Conservation (phyloP, 495 filamentous ascomycete species). For the Annulohypoxylon bovei region DNA sequence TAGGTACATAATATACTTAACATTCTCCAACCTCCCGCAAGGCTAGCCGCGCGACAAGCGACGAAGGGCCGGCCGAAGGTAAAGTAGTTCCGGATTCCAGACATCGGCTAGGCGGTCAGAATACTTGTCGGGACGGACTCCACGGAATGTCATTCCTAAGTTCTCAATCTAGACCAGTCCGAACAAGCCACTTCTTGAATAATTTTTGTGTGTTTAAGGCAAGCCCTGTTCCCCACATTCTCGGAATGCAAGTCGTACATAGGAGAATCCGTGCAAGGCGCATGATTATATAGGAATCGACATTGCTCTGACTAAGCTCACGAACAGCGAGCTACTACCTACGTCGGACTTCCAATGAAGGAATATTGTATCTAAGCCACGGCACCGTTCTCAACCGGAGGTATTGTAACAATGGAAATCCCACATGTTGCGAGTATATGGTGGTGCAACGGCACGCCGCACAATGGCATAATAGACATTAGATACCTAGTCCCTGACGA, state of each 20-base stretch:
- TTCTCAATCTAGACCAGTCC: constrained; percentile 9
- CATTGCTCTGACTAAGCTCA: constrained; percentile 17
- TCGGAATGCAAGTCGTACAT: background rate
- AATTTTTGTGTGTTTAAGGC: background rate
- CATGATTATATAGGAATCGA: background rate
- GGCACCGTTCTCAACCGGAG: background rate
- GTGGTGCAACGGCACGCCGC: constrained; percentile 6
- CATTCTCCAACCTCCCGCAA: constrained; percentile 5
- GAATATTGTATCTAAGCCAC: background rate
- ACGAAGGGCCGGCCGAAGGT: constrained; percentile 13
- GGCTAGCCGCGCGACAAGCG: constrained; percentile 6
- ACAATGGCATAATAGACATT: background rate
- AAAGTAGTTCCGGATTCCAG: constrained; percentile 30
- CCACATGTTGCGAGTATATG: constrained; percentile 17
- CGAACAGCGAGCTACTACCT: background rate
- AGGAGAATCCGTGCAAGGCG: background rate
- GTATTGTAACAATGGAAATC: constrained; percentile 14
- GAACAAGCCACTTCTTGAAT: constrained; percentile 7
- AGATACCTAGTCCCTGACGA: background rate
- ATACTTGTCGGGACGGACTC: background rate
- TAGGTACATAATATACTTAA: background rate
- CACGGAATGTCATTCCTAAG: constrained; percentile 9
- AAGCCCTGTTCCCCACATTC: background rate
- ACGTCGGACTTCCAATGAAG: constrained; percentile 1
- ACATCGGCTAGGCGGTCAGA: constrained; percentile 11